Evolutionary conservation across 176 grass and related monocot genomes (phyloP).

Genomic region (Bonia amplexicaulis): DNA sequence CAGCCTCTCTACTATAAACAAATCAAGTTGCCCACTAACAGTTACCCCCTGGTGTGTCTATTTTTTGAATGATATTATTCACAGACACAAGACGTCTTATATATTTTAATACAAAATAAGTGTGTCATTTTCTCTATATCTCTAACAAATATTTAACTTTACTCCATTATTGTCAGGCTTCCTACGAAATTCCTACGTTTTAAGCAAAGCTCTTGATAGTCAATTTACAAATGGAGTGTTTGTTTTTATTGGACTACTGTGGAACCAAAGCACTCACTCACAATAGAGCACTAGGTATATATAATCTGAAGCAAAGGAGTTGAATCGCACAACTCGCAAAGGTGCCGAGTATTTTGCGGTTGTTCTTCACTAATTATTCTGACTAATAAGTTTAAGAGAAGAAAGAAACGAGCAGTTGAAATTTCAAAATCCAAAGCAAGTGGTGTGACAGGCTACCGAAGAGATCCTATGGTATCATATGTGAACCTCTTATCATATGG

Average conservation of each 20-base stretch:
- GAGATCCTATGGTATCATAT: neutral
- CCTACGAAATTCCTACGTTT: neutral
- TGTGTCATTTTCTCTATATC: too few relatives aligned
- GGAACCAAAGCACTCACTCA: neutral
- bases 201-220: neutral
- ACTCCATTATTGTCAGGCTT: neutral
- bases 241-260: neutral
- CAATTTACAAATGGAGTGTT: neutral
- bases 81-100: too few relatives aligned
- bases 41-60: neutral
- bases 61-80: too few relatives aligned
- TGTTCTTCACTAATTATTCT: neutral
- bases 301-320: neutral
- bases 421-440: neutral
- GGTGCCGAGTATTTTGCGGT: neutral
- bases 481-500: neutral
- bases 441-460: neutral
- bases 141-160: too few relatives aligned
- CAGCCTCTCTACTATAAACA: conserved; percentile 3
- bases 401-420: neutral
- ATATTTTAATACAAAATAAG: too few relatives aligned
- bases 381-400: neutral
- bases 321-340: neutral
- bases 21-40: neutral
- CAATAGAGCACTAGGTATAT: neutral